Conservation (phyloP, 1,284 basidiomycete genomes). For the Calocybe gambosa region DNA sequence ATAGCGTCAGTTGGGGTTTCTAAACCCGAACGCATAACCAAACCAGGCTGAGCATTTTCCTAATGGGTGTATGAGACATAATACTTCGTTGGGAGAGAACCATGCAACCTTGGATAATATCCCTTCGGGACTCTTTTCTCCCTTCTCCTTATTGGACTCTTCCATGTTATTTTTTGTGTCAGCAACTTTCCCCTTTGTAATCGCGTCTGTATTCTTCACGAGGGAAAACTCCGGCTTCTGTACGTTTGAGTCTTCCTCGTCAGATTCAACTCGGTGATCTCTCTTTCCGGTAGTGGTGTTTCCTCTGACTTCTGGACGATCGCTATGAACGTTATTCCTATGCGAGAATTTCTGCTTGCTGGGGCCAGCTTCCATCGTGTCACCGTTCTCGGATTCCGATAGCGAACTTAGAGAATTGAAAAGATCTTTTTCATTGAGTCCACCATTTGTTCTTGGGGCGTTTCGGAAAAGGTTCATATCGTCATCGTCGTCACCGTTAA, state of each 20-base stretch:
- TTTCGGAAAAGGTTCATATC: conserved; percentile 11
- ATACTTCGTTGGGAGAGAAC: neutral
- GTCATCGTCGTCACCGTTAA: conserved; percentile 25
- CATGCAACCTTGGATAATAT: conserved; percentile 12
- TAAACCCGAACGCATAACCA: neutral
- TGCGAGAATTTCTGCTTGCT: conserved; percentile 11
- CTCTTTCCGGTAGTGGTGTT: conserved; percentile 2
- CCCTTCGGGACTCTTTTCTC: neutral
- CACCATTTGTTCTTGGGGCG: neutral
- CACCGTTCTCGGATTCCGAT: conserved; percentile 14
- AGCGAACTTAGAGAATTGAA: conserved; percentile 16
- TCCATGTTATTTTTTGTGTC: neutral
- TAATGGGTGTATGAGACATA: conserved; percentile 1
- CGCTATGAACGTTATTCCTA: neutral
- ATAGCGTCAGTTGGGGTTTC: conserved; percentile 4
- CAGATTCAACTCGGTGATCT: conserved; percentile 9
- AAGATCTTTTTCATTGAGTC: conserved; percentile 12
- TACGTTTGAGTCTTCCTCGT: conserved; percentile 8
- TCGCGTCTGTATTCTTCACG: neutral
- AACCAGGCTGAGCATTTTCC: conserved; percentile 14
- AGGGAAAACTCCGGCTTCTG: neutral
- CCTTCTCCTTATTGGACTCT: neutral
- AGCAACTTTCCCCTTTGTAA: neutral
- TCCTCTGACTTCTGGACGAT: conserved; percentile 1
- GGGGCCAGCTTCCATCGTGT: conserved; percentile 4